Evolutionary conservation across 192 early-diverging fungal genomes (phyloP), one percentile per base, ranked within the genome.

Genomic region (Gaertneriomyces semiglobifer): DNA sequence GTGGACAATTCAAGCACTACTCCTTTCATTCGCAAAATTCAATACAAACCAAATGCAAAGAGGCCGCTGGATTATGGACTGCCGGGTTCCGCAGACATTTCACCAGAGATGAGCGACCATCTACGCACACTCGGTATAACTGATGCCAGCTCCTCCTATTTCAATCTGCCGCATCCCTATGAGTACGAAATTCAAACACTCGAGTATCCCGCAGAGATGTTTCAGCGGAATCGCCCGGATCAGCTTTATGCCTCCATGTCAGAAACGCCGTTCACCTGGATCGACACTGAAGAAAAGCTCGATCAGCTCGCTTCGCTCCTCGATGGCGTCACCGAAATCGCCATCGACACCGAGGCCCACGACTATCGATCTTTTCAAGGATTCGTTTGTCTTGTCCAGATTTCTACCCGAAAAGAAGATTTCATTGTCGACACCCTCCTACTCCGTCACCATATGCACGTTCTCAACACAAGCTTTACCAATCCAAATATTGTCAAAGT

Each of bases 321-420:
- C 62, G 77, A 82, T 19, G 58, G 51, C 6, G 82, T 77, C 5
- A 48, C 76, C 0, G 95, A 95, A 67, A 81, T 99, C 53, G 95
- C 97, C 5, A 80, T 99, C 0, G 97, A 99, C 86, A 74, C 95
- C 62, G 97, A 85, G 55, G 54, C 56, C 66, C 97, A 99, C 73
- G 87, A 89, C 72, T 96, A 95, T 73, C 88, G 97, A 11, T 90
- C 92, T 38, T 99, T 82, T 76, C 94, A 94, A 77, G 97, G 97
- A 0, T 95, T 99, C 65, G 87, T 86, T 20, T 98, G 95, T 75
- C 70, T 99, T 57, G 88, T 97, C 67, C 97, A 99, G 69, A 81
- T 99, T 25, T 92, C 89, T 38, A 92, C 95, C 0, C 84, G 97
- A 20, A 77, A 79, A 14, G 77, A 90, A 59, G 97, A 99, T 77